Conservation (phyloP, 2,329 filamentous ascomycete species). For the Monilinia fructicola region DNA sequence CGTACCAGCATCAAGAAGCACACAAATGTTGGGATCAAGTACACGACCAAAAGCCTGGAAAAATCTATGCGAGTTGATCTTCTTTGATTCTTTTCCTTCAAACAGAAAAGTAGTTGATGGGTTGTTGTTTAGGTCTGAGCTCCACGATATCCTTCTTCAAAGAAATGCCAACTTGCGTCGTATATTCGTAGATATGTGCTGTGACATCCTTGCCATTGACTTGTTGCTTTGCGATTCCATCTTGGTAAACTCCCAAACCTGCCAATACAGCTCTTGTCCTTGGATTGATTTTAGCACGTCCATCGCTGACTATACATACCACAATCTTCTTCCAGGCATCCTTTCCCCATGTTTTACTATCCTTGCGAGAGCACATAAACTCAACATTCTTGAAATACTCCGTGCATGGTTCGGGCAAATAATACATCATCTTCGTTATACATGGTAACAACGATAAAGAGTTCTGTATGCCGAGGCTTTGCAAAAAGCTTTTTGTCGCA, state of each 20-base stretch:
- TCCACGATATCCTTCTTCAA: slow-evolving; percentile 95
- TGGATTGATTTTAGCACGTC: slow-evolving; percentile 88
- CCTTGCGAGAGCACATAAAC: slow-evolving; percentile 90
- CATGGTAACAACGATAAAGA: slow-evolving; percentile 98
- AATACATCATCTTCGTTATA: slow-evolving; percentile 98
- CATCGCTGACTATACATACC: slow-evolving; percentile 93
- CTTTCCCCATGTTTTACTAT: slow-evolving; percentile 95
- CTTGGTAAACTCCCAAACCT: slow-evolving; percentile 96
- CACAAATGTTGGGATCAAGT: slow-evolving; percentile 93
- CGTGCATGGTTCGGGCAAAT: slow-evolving; percentile 97
- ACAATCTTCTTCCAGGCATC: slow-evolving; percentile 99
- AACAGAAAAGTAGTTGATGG: slow-evolving; percentile 98
- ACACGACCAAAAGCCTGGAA: slow-evolving; percentile 96
- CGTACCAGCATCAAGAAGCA: slow-evolving; percentile 93
- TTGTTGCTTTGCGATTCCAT: slow-evolving; percentile 96
- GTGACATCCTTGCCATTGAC: slow-evolving; percentile 96
- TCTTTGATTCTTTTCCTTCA: slow-evolving; percentile 99
- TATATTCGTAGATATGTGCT: slow-evolving; percentile 98
- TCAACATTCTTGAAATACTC: slow-evolving; percentile 98
- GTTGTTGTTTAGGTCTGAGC: slow-evolving; percentile 99
- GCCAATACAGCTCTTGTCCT: slow-evolving; percentile 91
- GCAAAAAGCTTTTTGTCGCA: slow-evolving; percentile 87
- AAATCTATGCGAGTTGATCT: slow-evolving; percentile 96
- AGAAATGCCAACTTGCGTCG: slow-evolving; percentile 96
- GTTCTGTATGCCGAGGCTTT: slow-evolving; percentile 83